Evolutionary conservation across 306 rosid species (phyloP), one percentile per base, ranked within the genome.

Genomic region (Vachellia pachyceras): DNA sequence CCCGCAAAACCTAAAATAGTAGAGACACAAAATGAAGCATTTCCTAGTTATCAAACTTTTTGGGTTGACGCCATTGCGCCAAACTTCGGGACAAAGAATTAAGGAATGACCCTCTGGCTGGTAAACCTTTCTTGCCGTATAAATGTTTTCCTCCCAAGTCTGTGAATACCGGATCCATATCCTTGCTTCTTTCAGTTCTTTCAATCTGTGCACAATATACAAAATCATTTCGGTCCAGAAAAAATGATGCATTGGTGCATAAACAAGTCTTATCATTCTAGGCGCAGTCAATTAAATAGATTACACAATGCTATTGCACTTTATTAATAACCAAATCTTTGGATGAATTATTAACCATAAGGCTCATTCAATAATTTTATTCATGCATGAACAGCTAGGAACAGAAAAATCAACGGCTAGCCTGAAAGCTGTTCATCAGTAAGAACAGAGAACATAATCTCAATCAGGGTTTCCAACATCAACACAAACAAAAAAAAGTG

Each of bases 111-210:
- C 70, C 79, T 84, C 85, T 94, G 22, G 88, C 75, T 61, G 94
- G 88, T 72, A 90, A 79, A 37, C 91, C 98, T 83, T 84, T 90
- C 90, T 86, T 92, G 61, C 97, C 98, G 68, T 86, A 86, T 55
- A 96, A 86, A 85, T 86, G 91, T 80, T 96, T 96, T 69, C 98
- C 96, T 82, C 89, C 97, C 88, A 96, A 87, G 83, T 96, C 98
- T 3, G 99, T 92, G 83, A 85, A 90, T 61, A 80, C 84, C 15
- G 99, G 98, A 86, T 86, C 89, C 85, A 77, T 85, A 54, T 90
- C 97, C 55, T 85, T 83, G 87, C 88, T 93, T 90, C 87, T 84
- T 84, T 40, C 73, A 79, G 73, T 33, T 72, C 97, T 86, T 75
- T 94, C 98, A 17, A 96, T 96, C 99, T 96, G 92, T 96, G 92